Percentiles rank a stretch among this genome's conserved stretches.
Conservation (phyloP, 2,329 filamentous ascomycete species). For the Ceratocystis ficicola region DNA sequence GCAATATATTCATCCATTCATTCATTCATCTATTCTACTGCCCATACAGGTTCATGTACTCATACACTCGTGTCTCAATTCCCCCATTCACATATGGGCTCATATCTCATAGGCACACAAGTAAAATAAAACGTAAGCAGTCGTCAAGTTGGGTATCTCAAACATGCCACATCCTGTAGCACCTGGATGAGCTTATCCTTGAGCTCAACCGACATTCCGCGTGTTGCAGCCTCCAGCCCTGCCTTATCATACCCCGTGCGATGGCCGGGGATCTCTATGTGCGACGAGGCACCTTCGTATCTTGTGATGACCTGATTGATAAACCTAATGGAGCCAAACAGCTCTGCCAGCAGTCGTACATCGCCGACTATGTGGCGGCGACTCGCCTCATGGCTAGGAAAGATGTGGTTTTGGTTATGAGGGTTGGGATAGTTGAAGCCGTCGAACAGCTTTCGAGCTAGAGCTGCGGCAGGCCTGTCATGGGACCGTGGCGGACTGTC, state of each 20-base stretch:
- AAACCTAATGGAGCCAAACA: background rate
- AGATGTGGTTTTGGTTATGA: background rate
- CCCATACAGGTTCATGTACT: too few relatives aligned
- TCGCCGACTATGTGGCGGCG: conserved; percentile 7
- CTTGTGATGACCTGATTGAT: conserved; percentile 10
- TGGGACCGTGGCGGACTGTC: conserved; percentile 1
- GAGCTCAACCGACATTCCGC: conserved; percentile 7
- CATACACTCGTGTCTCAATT: too few relatives aligned
- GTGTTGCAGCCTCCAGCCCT: background rate
- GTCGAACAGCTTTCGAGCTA: background rate
- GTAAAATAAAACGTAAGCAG: background rate
- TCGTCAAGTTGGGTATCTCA: conserved; percentile 9
- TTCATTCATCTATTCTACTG: too few relatives aligned
- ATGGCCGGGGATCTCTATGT: background rate
- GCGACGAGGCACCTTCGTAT: background rate
- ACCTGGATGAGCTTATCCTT: conserved; percentile 14
- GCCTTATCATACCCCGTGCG: conserved; percentile 12
- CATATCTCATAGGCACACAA: background rate
- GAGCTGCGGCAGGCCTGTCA: background rate
- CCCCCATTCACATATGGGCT: background rate
- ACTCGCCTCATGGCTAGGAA: background rate
- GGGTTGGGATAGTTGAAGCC: background rate
- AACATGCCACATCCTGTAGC: conserved; percentile 4
- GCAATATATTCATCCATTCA: too few relatives aligned
- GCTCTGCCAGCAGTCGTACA: conserved; percentile 1